Conservation (phyloP, 139 green algal species). For the Chlorella sorokiniana region DNA sequence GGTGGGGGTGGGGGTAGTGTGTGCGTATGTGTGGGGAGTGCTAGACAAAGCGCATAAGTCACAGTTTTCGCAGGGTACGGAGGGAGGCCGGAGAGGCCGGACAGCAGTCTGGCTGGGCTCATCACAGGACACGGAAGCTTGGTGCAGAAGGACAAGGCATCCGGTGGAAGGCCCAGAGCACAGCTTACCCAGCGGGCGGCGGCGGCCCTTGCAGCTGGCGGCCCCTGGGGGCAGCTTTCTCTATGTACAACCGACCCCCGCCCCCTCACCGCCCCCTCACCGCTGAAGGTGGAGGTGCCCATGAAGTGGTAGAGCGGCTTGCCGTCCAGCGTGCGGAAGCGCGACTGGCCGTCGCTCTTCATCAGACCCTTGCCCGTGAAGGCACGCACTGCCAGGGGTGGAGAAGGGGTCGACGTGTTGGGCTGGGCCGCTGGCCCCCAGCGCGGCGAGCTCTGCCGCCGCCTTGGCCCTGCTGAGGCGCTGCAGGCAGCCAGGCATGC, state of each 20-base stretch:
- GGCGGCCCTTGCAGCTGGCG: too few species aligned
- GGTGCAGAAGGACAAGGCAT: too few species aligned
- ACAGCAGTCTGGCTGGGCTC: too few species aligned
- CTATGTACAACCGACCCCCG: not conserved
- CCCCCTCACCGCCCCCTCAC: not conserved
- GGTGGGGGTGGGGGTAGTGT: not conserved
- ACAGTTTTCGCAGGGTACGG: not conserved
- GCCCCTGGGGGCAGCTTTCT: too few species aligned
- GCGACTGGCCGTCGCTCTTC: constrained; percentile 79
- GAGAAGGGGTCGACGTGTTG: not conserved
- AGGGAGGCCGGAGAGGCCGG: too few species aligned
- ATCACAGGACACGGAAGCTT: too few species aligned
- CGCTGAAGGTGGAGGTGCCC: constrained; percentile 95
- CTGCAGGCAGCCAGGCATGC: not conserved
- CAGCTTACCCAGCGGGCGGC: too few species aligned
- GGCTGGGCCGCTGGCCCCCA: not conserved
- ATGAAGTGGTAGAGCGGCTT: constrained; percentile 99
- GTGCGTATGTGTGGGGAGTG: not conserved
- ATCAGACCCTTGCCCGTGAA: constrained; percentile 95
- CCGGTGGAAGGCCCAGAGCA: too few species aligned
- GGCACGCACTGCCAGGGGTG: constrained; percentile 56
- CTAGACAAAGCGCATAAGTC: not conserved
- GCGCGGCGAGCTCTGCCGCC: too few species aligned
- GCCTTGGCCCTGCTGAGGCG: too few species aligned
- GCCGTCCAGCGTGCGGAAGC: constrained; percentile 82